Evolutionary conservation across 2,329 filamentous ascomycete species (phyloP).

Genomic region (Exophiala sp.): DNA sequence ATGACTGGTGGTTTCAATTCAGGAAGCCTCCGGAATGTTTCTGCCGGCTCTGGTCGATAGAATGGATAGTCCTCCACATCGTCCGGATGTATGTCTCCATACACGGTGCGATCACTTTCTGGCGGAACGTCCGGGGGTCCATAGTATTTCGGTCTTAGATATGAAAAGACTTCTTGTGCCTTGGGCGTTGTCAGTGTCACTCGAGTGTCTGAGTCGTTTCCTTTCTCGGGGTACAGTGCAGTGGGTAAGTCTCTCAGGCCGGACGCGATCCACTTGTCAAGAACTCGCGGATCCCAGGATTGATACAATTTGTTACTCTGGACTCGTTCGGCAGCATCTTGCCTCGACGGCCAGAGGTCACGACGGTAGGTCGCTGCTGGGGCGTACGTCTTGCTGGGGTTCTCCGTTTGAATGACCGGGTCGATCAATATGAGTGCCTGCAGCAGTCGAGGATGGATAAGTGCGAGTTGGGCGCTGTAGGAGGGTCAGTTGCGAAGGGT

Average conservation of each 20-base stretch:
- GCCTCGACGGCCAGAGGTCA: conserved; percentile 74
- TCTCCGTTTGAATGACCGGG: conserved; percentile 36
- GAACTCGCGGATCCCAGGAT: conserved; percentile 72
- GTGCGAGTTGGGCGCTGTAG: conserved; percentile 16
- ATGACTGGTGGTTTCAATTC: conserved; percentile 40
- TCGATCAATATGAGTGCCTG: conserved; percentile 67
- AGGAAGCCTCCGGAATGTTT: conserved; percentile 38
- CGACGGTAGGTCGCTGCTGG: conserved; percentile 67
- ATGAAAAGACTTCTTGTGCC: conserved; percentile 69
- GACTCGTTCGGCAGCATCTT: conserved; percentile 62
- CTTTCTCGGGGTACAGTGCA: conserved; percentile 50
- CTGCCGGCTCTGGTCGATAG: conserved; percentile 39
- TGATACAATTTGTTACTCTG: conserved; percentile 68
- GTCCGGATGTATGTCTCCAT: conserved; percentile 41
- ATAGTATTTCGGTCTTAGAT: conserved; percentile 47
- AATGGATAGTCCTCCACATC: conserved; percentile 36
- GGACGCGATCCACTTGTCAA: conserved; percentile 65
- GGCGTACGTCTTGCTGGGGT: conserved; percentile 43
- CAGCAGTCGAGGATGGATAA: conserved; percentile 67
- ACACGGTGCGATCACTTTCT: conserved; percentile 32
- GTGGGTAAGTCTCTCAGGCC: conserved; percentile 72
- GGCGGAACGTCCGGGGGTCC: conserved; percentile 45
- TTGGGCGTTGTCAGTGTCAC: conserved; percentile 73
- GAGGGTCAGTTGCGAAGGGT: not conserved
- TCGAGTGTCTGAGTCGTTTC: conserved; percentile 2